A percentile compares a stretch with the other conserved stretches of the same genome.
phyloP scores from a whole-genome alignment of 1,284 basidiomycete species.

The Trichosporon coremiiforme region DNA sequence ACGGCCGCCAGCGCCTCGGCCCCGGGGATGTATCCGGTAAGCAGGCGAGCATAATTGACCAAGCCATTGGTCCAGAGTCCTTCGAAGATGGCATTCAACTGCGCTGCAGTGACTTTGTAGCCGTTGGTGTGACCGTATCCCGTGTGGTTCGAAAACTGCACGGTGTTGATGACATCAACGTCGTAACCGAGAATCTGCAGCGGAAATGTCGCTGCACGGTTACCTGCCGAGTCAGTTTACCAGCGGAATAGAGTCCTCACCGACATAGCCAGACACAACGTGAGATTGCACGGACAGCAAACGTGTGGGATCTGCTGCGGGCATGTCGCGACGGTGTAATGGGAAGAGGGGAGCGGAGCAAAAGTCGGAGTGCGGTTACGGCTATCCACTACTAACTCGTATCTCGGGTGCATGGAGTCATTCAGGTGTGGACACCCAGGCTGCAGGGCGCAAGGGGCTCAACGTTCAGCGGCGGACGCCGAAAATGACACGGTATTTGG shows the following conservation, averaged over 20 bases:
- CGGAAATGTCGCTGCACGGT: slow-evolving; percentile 85
- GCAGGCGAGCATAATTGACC: slow-evolving; percentile 65
- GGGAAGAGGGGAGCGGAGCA: too few species aligned
- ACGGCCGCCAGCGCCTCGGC: slow-evolving; percentile 76
- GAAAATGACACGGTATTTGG: slow-evolving; percentile 17
- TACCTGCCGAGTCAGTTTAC: slow-evolving; percentile 57
- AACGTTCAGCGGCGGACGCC: not conserved
- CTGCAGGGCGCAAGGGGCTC: too few species aligned
- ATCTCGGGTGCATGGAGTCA: slow-evolving; percentile 6
- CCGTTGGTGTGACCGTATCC: slow-evolving; percentile 78
- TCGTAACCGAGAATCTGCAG: slow-evolving; percentile 94
- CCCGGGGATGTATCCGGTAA: slow-evolving; percentile 89
- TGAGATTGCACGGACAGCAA: slow-evolving; percentile 79
- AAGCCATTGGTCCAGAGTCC: slow-evolving; percentile 70
- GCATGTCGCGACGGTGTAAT: not conserved
- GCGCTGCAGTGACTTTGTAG: slow-evolving; percentile 68
- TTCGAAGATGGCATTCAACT: slow-evolving; percentile 69
- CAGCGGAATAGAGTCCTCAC: slow-evolving; percentile 57
- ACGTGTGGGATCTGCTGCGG: slow-evolving; percentile 40
- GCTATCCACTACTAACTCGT: not conserved
- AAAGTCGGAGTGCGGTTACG: too few species aligned
- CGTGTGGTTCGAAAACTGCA: slow-evolving; percentile 86
- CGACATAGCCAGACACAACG: slow-evolving; percentile 94
- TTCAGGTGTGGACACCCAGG: too few species aligned
- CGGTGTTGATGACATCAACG: slow-evolving; percentile 94